These are phyloP conservation scores for Cyclotella atomus DNA, from an alignment of 108 stramenopile species.

Conservation along the genomic window DNA sequence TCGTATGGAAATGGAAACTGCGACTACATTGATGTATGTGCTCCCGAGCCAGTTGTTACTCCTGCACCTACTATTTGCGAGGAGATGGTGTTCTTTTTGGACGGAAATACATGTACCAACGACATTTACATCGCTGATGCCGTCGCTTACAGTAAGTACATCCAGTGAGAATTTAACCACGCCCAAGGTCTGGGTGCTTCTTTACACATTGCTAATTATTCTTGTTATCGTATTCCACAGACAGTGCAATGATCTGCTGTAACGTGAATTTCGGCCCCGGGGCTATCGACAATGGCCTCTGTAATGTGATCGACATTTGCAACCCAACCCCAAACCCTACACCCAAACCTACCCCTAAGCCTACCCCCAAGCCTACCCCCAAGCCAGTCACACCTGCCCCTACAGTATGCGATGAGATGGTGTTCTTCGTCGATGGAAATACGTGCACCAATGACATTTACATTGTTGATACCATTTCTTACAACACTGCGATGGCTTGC, in stretches of 20 bases:
- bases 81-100: neutral
- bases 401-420: neutral
- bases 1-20: neutral
- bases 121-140: constrained; percentile 4
- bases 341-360: neutral
- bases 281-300: neutral
- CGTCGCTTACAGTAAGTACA: neutral
- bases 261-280: neutral
- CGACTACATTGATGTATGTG: constrained; percentile 13
- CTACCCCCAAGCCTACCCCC: neutral
- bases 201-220: neutral
- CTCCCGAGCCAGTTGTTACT: neutral
- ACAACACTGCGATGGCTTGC: neutral
- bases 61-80: constrained; percentile 14
- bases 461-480: neutral
- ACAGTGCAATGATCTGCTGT: neutral
- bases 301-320: constrained; percentile 1
- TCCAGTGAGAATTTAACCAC: neutral
- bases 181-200: neutral
- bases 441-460: neutral
- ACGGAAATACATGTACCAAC: constrained; percentile 6
- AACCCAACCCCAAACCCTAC: neutral
- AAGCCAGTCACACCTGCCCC: neutral
- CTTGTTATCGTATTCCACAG: neutral
- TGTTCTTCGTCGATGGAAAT: neutral